A percentile compares a stretch with the other conserved stretches of the same genome.
These are phyloP conservation scores for Chytriomyces confervae DNA, from an alignment of 192 early-diverging fungal genomes.

Conservation along the genomic window DNA sequence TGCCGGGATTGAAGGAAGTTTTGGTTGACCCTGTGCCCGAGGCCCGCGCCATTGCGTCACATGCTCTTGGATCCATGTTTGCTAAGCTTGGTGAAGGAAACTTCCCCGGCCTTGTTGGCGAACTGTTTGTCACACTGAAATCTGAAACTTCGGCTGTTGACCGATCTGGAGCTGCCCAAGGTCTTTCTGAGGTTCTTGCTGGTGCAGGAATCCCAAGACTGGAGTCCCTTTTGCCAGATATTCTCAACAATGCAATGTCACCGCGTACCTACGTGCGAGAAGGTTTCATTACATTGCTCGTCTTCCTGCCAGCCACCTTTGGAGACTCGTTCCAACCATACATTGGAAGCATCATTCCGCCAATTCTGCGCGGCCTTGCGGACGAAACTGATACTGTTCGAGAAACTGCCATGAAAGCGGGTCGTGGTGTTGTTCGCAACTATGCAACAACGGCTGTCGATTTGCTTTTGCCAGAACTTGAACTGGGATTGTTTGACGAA, in stretches of 20 bases:
- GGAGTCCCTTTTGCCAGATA: slow-evolving; percentile 88
- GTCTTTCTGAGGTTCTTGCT: slow-evolving; percentile 89
- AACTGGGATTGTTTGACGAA: slow-evolving; percentile 85
- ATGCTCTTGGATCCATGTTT: slow-evolving; percentile 91
- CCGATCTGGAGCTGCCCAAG: slow-evolving; percentile 95
- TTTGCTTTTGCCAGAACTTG: slow-evolving; percentile 87
- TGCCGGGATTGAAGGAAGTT: slow-evolving; percentile 90
- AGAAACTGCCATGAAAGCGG: slow-evolving; percentile 89
- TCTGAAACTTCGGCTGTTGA: slow-evolving; percentile 90
- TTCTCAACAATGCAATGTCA: slow-evolving; percentile 79
- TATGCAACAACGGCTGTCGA: slow-evolving; percentile 89
- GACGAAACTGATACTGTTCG: slow-evolving; percentile 95
- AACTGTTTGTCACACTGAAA: slow-evolving; percentile 86
- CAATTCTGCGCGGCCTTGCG: slow-evolving; percentile 87
- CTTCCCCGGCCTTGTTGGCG: slow-evolving; percentile 90
- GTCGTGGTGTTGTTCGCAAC: slow-evolving; percentile 90
- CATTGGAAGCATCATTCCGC: slow-evolving; percentile 83
- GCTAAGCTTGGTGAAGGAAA: slow-evolving; percentile 89
- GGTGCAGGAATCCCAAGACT: slow-evolving; percentile 85
- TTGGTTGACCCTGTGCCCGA: slow-evolving; percentile 96
- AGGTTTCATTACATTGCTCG: slow-evolving; percentile 94
- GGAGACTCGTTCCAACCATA: slow-evolving; percentile 92
- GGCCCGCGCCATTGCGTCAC: slow-evolving; percentile 90
- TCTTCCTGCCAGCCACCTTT: slow-evolving; percentile 95
- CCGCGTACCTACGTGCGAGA: slow-evolving; percentile 84